Base-by-base conservation (phyloP, 2,329 filamentous ascomycete species). In the Tolypocladium amazonense region DNA sequence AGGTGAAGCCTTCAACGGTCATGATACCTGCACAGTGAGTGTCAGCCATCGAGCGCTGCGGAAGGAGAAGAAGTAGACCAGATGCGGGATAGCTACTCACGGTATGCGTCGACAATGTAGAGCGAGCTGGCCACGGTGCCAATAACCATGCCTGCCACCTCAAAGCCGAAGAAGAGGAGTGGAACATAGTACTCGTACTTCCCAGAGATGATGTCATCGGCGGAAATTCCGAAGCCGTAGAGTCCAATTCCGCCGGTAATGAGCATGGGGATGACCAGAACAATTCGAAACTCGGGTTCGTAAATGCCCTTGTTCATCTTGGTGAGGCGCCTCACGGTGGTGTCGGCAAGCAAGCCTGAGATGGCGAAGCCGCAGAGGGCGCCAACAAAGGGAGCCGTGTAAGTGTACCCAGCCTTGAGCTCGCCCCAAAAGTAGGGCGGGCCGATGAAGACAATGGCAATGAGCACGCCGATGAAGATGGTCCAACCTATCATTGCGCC, bases 401-500 rank as follows among this genome's bases (percentile, higher is more conserved):
- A 96, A 60, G 91, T 84, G 71, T 93, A 92, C n/a, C 92, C 92
- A 1, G 89, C 90, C 68, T 89, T 76, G 58, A 90, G 85, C 74
- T 94, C 87, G 66, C 85, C 79, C 82, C 92, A 96, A 78, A 86
- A 94, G 47, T 92, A 83, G 0, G 90, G 90, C 2, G 88, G 87
- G 2, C 88, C 87, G 55, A 95, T 81, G 76, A 94, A 93, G 65
- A 95, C 87, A 61, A 87, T 84, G n/a, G 87, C 88, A 54, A 95
- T 77, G 65, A 94, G 85, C 62, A 94, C 88, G 60, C 90, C 89
- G 64, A 96, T 93, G 69, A 97, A 90, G 20, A 97, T 90, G 1
- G 92, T 96, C 92, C 93, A 97, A 64, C 92, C 93, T 68, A 97
- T 96, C 69, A 96, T 84, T 5, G 89, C 85, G 20, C 92, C 92